Conservation (phyloP, 2,329 filamentous ascomycete species). For the Botrytis cinerea region DNA sequence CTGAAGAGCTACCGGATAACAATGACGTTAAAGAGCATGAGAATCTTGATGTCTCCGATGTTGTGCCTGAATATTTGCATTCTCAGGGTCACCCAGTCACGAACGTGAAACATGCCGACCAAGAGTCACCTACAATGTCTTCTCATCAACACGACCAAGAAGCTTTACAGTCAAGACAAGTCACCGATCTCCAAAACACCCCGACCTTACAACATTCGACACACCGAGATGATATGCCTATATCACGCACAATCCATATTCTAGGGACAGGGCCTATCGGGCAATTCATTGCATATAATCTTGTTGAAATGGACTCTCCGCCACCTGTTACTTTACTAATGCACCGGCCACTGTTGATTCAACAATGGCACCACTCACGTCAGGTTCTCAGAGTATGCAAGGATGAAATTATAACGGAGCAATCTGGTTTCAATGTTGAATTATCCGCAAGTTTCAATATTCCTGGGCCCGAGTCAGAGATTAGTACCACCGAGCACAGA, state of each 20-base stretch:
- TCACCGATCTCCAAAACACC: background rate
- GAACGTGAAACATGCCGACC: background rate
- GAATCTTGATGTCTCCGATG: background rate
- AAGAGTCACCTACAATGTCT: background rate
- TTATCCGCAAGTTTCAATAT: conserved; percentile 28
- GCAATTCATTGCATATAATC: conserved; percentile 64
- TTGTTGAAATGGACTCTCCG: conserved; percentile 57
- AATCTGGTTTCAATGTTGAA: conserved; percentile 41
- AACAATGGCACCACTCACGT: conserved; percentile 50
- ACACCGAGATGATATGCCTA: background rate
- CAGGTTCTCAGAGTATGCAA: conserved; percentile 50
- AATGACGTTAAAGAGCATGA: background rate
- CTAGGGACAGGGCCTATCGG: conserved; percentile 66
- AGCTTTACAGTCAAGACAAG: background rate
- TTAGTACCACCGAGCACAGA: conserved; percentile 22
- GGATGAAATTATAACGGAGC: conserved; percentile 45
- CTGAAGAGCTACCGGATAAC: background rate
- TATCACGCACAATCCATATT: conserved; percentile 55
- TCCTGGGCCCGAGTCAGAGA: conserved; percentile 37
- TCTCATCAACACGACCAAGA: background rate
- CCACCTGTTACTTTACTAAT: conserved; percentile 67
- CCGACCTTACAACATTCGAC: background rate
- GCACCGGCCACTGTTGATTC: conserved; percentile 49
- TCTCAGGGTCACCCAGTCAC: background rate
- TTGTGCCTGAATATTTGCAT: background rate